A percentile compares a stretch with the other conserved stretches of the same genome.
Conservation (phyloP, 2,329 filamentous ascomycete genomes). For the Claviceps sp. region DNA sequence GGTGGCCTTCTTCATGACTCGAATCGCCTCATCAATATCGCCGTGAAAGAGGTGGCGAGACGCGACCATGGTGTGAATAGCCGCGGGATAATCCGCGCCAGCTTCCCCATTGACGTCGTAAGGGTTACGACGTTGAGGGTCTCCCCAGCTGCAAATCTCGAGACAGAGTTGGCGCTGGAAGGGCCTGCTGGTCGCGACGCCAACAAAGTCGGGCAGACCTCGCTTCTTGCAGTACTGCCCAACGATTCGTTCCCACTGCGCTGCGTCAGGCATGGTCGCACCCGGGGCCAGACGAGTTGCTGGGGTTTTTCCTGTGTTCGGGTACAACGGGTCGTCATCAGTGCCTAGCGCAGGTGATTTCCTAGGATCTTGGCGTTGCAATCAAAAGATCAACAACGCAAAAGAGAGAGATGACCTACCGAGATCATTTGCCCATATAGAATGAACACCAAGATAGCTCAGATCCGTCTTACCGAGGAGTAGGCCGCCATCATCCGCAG, state of each 20-base stretch:
- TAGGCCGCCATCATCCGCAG: slow-evolving; percentile 57
- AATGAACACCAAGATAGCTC: slow-evolving; percentile 60
- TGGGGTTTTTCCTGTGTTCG: slow-evolving; percentile 30
- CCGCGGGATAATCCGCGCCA: slow-evolving; percentile 35
- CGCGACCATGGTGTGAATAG: slow-evolving; percentile 57
- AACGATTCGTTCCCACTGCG: slow-evolving; percentile 48
- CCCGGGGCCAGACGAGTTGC: slow-evolving; percentile 33
- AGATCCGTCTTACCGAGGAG: slow-evolving; percentile 53
- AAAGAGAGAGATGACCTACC: slow-evolving; percentile 28
- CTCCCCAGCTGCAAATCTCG: slow-evolving; percentile 62
- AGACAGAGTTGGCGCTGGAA: slow-evolving; percentile 64
- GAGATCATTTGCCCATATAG: slow-evolving; percentile 58
- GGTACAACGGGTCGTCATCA: slow-evolving; percentile 6
- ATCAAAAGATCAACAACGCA: not conserved
- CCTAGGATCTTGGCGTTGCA: not conserved
- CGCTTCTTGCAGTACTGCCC: slow-evolving; percentile 49
- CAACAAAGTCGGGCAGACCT: slow-evolving; percentile 48
- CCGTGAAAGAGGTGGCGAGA: slow-evolving; percentile 65
- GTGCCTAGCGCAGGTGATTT: not conserved
- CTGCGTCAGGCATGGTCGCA: slow-evolving; percentile 30
- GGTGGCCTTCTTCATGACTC: slow-evolving; percentile 55
- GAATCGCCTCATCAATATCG: slow-evolving; percentile 52
- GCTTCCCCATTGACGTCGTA: slow-evolving; percentile 29
- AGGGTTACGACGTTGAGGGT: slow-evolving; percentile 31
- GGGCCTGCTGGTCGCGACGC: slow-evolving; percentile 48